phyloP scores from a whole-genome alignment of 2,329 filamentous ascomycete genomes.

The Fusarium chlamydosporum region DNA sequence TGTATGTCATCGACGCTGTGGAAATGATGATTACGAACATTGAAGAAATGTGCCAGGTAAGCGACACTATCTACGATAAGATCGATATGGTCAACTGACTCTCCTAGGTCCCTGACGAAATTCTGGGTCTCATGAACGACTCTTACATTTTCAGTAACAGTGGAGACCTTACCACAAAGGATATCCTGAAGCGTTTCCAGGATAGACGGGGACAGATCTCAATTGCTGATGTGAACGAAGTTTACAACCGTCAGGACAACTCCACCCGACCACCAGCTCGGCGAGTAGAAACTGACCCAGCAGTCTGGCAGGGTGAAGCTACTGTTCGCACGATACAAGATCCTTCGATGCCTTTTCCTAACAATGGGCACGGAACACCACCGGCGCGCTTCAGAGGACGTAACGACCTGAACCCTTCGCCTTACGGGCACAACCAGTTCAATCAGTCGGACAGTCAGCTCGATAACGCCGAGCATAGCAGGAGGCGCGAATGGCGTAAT shows the following conservation, averaged over 20 bases:
- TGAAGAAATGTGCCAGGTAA: constrained; percentile 96
- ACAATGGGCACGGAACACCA: constrained; percentile 62
- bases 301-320: constrained; percentile 85
- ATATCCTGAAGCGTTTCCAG: constrained; percentile 94
- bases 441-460: constrained; percentile 61
- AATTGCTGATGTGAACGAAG: constrained; percentile 71
- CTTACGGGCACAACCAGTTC: constrained; percentile 61
- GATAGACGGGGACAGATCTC: constrained; percentile 76
- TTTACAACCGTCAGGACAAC: constrained; percentile 71
- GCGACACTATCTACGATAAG: constrained; percentile 53
- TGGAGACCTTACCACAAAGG: constrained; percentile 94
- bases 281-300: constrained; percentile 88
- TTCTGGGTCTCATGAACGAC: constrained; percentile 88
- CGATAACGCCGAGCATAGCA: constrained; percentile 58
- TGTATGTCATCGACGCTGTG: constrained; percentile 93
- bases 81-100: constrained; percentile 31
- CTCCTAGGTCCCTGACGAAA: constrained; percentile 87
- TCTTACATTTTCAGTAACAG: constrained; percentile 83
- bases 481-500: constrained; percentile 70
- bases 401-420: constrained; percentile 61
- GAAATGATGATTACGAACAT: constrained; percentile 92
- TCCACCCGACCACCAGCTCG: constrained; percentile 67
- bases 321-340: constrained; percentile 84
- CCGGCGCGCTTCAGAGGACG: constrained; percentile 64
- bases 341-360: constrained; percentile 60